These are phyloP conservation scores for Raffaelea deltoideospora DNA, from an alignment of 2,329 filamentous ascomycete genomes.

Conservation along the genomic window DNA sequence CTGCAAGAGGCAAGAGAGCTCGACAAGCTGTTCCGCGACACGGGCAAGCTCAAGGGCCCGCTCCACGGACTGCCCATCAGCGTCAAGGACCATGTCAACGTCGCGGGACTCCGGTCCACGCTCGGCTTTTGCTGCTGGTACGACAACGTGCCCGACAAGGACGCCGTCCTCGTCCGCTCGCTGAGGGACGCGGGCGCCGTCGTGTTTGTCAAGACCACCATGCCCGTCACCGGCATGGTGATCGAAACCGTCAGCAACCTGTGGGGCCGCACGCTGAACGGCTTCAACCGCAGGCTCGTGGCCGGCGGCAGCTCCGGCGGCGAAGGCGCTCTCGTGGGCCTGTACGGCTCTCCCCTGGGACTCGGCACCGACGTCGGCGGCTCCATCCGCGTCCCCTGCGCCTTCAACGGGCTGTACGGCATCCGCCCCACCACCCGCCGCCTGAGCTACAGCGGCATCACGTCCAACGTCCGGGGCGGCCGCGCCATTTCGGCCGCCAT, in stretches of 20 bases:
- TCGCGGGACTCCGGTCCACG: conserved; percentile 22
- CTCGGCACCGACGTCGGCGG: conserved; percentile 49
- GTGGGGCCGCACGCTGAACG: conserved; percentile 47
- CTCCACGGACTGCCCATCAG: conserved; percentile 30
- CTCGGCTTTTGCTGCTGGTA: conserved; percentile 6
- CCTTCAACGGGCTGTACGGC: conserved; percentile 40
- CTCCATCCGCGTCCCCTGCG: conserved; percentile 34
- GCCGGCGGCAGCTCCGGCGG: conserved; percentile 52
- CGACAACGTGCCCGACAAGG: neutral
- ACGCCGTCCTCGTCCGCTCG: neutral
- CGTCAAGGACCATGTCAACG: conserved; percentile 30
- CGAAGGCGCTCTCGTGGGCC: conserved; percentile 45
- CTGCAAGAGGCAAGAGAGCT: conserved; percentile 16
- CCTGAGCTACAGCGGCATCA: conserved; percentile 28
- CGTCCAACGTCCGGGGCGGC: neutral
- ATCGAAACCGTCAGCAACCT: conserved; percentile 50
- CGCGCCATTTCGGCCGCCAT: conserved; percentile 32
- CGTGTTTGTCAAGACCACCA: neutral
- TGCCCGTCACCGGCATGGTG: neutral
- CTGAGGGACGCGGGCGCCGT: neutral
- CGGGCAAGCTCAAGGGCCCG: conserved; percentile 17
- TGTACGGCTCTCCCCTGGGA: conserved; percentile 42
- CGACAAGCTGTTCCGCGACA: conserved; percentile 13
- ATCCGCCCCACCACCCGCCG: conserved; percentile 40
- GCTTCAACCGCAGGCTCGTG: conserved; percentile 40